Percentiles rank a stretch among this genome's conserved stretches.
Evolutionary conservation across 495 filamentous ascomycete genomes (phyloP).

Genomic region (Cudoniella acicularis): DNA sequence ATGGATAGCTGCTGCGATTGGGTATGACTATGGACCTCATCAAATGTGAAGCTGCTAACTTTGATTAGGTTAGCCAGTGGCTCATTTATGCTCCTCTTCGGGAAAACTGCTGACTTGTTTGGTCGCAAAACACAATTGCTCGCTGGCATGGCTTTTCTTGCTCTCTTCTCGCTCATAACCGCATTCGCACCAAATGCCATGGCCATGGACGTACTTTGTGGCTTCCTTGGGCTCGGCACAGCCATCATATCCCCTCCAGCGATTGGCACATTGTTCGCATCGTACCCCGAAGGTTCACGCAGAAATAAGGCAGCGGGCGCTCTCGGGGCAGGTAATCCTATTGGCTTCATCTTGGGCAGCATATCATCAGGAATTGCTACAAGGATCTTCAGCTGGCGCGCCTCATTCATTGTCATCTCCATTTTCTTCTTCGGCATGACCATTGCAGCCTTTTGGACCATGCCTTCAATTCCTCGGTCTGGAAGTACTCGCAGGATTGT

Average conservation of each 20-base stretch:
- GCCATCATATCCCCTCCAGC: constrained; percentile 58
- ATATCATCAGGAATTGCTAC: constrained; percentile 56
- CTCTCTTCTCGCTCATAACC: constrained; percentile 45
- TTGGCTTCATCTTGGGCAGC: constrained; percentile 58
- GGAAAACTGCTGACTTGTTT: constrained; percentile 57
- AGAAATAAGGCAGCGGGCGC: constrained; percentile 62
- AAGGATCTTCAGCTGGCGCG: constrained; percentile 53
- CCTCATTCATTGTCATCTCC: constrained; percentile 53
- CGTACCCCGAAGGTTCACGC: constrained; percentile 50
- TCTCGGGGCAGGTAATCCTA: constrained; percentile 59
- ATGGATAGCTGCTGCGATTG: constrained; percentile 55
- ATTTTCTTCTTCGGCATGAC: constrained; percentile 52
- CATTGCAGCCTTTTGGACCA: constrained; percentile 46
- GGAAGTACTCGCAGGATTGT: constrained; percentile 33
- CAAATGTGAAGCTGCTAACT: background rate
- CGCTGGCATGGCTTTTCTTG: constrained; percentile 49
- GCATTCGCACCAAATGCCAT: constrained; percentile 52
- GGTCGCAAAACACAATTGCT: constrained; percentile 56
- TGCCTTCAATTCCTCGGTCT: constrained; percentile 47
- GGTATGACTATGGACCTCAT: constrained; percentile 39
- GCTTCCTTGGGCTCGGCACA: constrained; percentile 54
- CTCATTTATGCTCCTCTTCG: constrained; percentile 59
- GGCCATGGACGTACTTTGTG: constrained; percentile 54
- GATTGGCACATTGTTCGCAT: constrained; percentile 54
- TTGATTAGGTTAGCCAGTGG: constrained; percentile 47